Percentiles rank a stretch among this genome's conserved stretches.
Conservation (phyloP, 83 land plant genomes). For the Picea abies region DNA sequence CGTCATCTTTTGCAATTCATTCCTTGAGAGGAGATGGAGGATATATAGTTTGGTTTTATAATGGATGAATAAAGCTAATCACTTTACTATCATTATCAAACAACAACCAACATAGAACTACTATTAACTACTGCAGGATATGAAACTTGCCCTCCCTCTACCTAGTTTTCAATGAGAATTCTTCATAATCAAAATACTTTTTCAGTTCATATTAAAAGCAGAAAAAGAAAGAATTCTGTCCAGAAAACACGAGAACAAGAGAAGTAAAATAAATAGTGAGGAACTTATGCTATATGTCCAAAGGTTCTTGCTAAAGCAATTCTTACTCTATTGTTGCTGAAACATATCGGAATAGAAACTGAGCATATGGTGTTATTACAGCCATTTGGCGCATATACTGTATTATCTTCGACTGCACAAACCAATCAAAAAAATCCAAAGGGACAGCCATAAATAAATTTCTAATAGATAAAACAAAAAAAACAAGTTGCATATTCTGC, state of each 20-base stretch:
- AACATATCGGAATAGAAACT: constrained; percentile 88
- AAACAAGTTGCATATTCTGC: not conserved
- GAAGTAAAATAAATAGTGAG: not conserved
- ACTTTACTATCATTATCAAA: no score
- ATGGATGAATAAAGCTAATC: no score
- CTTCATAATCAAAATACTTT: no score
- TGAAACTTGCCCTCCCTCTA: no score
- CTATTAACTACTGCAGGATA: no score
- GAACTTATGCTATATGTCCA: not conserved
- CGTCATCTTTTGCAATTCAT: no score
- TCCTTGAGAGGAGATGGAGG: no score
- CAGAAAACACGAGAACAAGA: not conserved
- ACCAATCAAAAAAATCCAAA: not conserved
- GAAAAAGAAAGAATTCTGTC: constrained; percentile 4
- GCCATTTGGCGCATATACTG: constrained; percentile 99
- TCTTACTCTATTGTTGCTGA: constrained; percentile 82
- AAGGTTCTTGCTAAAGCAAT: not conserved
- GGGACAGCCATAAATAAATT: not conserved
- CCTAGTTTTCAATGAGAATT: no score
- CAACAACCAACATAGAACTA: no score
- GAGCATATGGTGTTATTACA: constrained; percentile 96
- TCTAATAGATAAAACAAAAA: not conserved
- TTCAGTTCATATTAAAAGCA: not conserved
- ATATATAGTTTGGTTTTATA: no score
- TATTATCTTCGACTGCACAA: constrained; percentile 85